phyloP scores from a whole-genome alignment of 192 early-diverging fungal species.

The Podila verticillata region DNA sequence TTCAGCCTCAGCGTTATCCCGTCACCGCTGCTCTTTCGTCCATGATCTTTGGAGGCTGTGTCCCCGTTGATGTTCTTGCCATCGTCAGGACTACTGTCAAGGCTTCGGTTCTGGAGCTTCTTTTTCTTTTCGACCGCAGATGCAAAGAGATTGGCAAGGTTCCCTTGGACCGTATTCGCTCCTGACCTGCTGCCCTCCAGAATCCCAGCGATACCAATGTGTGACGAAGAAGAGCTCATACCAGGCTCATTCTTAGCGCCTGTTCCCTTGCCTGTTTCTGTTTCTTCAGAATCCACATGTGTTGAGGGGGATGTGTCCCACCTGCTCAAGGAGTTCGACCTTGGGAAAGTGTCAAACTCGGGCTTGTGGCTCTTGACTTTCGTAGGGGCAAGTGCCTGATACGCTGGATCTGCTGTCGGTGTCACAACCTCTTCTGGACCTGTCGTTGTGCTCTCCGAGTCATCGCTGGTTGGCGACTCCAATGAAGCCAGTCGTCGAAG shows the following conservation, averaged over 20 bases:
- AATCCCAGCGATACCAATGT: constrained; percentile 40
- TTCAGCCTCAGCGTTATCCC: constrained; percentile 22
- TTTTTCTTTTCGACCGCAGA: constrained; percentile 21
- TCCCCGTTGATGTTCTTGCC: background rate
- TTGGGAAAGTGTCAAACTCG: constrained; percentile 25
- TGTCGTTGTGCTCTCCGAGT: constrained; percentile 7
- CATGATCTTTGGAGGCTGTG: constrained; percentile 6
- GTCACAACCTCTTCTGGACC: constrained; percentile 8
- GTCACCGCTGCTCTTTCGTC: constrained; percentile 35
- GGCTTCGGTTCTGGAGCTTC: constrained; percentile 2
- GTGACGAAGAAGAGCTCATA: constrained; percentile 16
- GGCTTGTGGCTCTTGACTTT: constrained; percentile 1
- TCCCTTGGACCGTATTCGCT: constrained; percentile 23
- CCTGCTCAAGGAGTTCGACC: background rate
- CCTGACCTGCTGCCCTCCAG: constrained; percentile 23
- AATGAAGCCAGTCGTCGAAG: constrained; percentile 21
- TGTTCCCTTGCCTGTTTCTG: background rate
- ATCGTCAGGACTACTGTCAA: background rate
- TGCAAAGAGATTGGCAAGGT: constrained; percentile 27
- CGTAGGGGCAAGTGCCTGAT: constrained; percentile 12
- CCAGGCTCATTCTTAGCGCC: background rate
- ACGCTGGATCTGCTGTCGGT: constrained; percentile 16
- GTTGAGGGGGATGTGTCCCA: background rate
- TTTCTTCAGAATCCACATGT: background rate
- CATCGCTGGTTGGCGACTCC: constrained; percentile 23